These are phyloP conservation scores for Anethum foeniculum DNA, from an alignment of 140 eudicot genomes.

Conservation along the genomic window DNA sequence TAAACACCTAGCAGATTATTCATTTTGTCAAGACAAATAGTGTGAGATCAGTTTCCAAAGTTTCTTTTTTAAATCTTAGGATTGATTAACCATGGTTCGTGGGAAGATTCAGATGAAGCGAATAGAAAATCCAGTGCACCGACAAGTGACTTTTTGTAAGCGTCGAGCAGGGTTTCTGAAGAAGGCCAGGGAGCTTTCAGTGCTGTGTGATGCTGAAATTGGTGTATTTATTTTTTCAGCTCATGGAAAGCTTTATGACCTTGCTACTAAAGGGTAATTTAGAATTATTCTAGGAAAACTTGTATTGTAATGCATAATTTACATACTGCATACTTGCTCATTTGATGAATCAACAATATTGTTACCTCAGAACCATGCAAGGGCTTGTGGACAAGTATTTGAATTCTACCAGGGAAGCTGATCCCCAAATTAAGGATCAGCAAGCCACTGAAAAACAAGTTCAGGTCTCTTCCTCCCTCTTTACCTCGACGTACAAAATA, in stretches of 20 bases:
- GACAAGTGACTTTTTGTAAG: conserved; percentile 95
- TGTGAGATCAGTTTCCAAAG: not conserved
- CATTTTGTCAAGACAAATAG: not conserved
- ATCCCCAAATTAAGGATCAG: conserved; percentile 15
- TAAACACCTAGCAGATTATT: not conserved
- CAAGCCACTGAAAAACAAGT: conserved; percentile 44
- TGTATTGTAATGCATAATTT: not conserved
- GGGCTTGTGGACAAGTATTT: conserved; percentile 62
- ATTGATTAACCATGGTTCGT: conserved; percentile 44
- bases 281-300: not conserved
- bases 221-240: conserved; percentile 75
- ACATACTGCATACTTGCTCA: not conserved
- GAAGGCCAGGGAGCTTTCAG: conserved; percentile 91
- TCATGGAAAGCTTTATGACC: conserved; percentile 79
- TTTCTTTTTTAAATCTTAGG: not conserved
- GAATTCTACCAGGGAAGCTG: conserved; percentile 34
- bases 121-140: conserved; percentile 81
- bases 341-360: not conserved
- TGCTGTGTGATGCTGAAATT: conserved; percentile 80
- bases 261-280: conserved; percentile 74
- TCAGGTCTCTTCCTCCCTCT: conserved; percentile 26
- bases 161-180: conserved; percentile 81
- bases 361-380: conserved; percentile 57
- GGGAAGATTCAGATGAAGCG: conserved; percentile 87
- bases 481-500: not conserved